Percentiles rank a stretch among this genome's conserved stretches.
Conservation (phyloP, 768 basidiomycete species). For the Suillus variegatus region DNA sequence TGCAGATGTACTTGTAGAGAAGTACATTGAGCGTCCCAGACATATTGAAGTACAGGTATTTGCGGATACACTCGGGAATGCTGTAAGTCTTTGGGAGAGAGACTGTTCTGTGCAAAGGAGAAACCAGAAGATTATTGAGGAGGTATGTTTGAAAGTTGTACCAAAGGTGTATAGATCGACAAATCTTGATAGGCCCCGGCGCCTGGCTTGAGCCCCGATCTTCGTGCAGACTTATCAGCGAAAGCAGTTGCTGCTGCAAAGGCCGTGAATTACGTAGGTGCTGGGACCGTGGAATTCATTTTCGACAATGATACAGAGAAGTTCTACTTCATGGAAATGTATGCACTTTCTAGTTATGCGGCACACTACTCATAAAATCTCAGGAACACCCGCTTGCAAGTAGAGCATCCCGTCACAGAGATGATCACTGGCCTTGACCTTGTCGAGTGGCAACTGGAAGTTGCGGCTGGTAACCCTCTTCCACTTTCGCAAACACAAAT, state of each 20-base stretch:
- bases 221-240: conserved; percentile 76
- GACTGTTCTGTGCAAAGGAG: conserved; percentile 91
- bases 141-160: conserved; percentile 42
- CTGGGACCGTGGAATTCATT: conserved; percentile 96
- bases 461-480: conserved; percentile 86
- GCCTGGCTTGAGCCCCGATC: conserved; percentile 77
- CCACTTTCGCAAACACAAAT: conserved; percentile 77
- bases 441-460: conserved; percentile 94
- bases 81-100: conserved; percentile 94
- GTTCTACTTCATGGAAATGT: conserved; percentile 98
- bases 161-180: background rate
- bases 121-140: conserved; percentile 96
- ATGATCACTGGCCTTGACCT: conserved; percentile 94
- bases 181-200: conserved; percentile 70
- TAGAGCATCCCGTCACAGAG: conserved; percentile 92
- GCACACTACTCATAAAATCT: background rate
- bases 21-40: conserved; percentile 82
- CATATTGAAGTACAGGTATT: conserved; percentile 97
- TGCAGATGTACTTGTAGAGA: conserved; percentile 84
- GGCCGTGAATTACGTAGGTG: conserved; percentile 90
- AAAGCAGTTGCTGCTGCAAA: conserved; percentile 93
- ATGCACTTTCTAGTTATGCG: conserved; percentile 22
- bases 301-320: conserved; percentile 86
- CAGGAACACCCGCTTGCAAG: conserved; percentile 85
- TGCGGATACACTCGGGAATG: conserved; percentile 76